Evolutionary conservation across 371 early-diverging fungal genomes (phyloP), one percentile per base, ranked within the genome.

Genomic region (Rozella allomycis): DNA sequence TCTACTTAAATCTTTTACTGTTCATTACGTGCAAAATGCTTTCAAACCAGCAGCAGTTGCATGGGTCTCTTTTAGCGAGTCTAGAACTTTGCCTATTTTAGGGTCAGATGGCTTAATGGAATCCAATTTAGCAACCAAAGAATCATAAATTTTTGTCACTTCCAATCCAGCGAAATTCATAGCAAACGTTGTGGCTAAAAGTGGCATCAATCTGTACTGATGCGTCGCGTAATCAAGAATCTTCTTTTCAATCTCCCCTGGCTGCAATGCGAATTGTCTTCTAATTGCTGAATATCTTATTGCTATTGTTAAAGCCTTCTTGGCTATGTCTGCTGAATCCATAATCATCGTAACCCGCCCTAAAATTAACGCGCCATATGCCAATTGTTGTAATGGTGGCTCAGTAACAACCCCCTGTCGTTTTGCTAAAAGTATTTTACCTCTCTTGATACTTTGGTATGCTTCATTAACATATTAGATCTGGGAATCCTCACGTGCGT

Each of bases 21-120:
- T n/a, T n/a, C n/a, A n/a, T n/a, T n/a, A n/a, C 4, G 87, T 87
- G 53, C 85, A 81, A 45, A 82, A 82, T n/a, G 84, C 82, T 57
- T 87, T 87, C 37, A 87, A 62, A 25, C 87, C 87, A 11, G 85
- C 83, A 33, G 70, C 69, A 31, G 86, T 85, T 5, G 82, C 75
- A 43, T 87, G 87, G 3, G 83, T 74, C 50, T 83, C 84, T 61
- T 82, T 85, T 40, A 87, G 60, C 22, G 60, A 55, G 27, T 72
- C 78, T 32, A 76, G 42, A 1, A 77, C 68, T 7, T 65, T 64
- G 22, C 58, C 60, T 45, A 73, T 47, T 41, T 73, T 65, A 13
- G 54, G 45, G 44, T 72, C 75, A 21, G 58, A 72, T 23, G 74
- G 69, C 30, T 58, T 60, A 19, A 74, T 60, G 5, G 49, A 40